Percentiles rank a stretch among this genome's conserved stretches.
Conservation (phyloP, 768 basidiomycete genomes). For the Hericium coralloides region DNA sequence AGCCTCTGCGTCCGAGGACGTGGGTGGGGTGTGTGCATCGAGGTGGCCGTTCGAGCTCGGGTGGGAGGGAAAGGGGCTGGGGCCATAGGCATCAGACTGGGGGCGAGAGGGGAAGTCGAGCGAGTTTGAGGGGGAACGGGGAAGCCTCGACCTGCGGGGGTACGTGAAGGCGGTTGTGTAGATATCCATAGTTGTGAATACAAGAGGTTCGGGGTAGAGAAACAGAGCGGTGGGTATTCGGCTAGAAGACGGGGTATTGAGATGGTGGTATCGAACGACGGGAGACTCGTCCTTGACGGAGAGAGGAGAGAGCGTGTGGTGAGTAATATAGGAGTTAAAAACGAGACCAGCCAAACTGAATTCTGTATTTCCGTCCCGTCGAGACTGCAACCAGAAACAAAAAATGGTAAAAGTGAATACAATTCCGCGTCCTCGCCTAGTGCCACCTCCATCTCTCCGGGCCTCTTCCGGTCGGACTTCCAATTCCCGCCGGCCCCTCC, state of each 20-base stretch:
- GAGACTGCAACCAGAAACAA: background rate
- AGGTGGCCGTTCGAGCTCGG: constrained; percentile 19
- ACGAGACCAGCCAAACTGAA: background rate
- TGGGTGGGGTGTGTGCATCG: constrained; percentile 22
- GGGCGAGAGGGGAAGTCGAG: constrained; percentile 46
- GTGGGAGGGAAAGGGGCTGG: constrained; percentile 27
- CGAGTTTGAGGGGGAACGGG: constrained; percentile 53
- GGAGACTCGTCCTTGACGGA: constrained; percentile 10
- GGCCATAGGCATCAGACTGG: constrained; percentile 33
- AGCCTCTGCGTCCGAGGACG: constrained; percentile 55
- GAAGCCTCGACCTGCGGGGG: constrained; percentile 71
- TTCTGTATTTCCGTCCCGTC: background rate
- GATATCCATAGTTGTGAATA: constrained; percentile 63
- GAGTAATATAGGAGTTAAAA: constrained; percentile 4
- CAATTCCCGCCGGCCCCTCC: background rate
- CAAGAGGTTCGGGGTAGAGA: constrained; percentile 13
- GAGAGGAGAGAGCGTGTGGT: constrained; percentile 6
- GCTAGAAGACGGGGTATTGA: constrained; percentile 15
- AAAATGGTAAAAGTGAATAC: background rate
- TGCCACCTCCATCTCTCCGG: constrained; percentile 2
- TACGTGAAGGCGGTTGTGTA: constrained; percentile 93
- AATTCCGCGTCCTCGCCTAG: background rate
- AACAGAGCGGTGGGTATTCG: constrained; percentile 21
- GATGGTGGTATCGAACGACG: constrained; percentile 5
- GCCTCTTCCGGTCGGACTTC: background rate